Percentiles rank a stretch among this genome's conserved stretches.
phyloP scores from a whole-genome alignment of 768 basidiomycete genomes.

The Mrakia frigida region DNA sequence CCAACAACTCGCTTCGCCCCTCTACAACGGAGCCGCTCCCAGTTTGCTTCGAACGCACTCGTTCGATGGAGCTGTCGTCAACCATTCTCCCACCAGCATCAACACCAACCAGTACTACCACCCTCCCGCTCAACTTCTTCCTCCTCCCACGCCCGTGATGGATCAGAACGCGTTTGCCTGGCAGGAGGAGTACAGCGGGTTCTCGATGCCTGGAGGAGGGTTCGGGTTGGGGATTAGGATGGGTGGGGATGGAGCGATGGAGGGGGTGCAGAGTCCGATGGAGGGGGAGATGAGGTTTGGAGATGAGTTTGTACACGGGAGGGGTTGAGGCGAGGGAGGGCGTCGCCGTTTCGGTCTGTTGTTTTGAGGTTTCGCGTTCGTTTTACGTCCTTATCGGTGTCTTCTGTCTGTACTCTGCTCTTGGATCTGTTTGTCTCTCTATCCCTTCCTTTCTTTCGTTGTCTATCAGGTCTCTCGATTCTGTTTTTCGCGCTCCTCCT shows the following conservation, averaged over 20 bases:
- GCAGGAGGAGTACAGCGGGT: slow-evolving; percentile 9
- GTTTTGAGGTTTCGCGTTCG: not conserved
- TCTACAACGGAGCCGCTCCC: not conserved
- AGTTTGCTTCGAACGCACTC: not conserved
- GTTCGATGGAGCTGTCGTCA: not conserved
- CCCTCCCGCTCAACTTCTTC: not conserved
- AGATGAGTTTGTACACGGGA: not conserved
- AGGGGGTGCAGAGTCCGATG: not conserved
- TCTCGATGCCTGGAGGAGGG: slow-evolving; percentile 1
- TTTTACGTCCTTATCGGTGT: too few species aligned
- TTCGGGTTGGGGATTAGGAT: slow-evolving; percentile 12
- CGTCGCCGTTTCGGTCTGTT: too few species aligned
- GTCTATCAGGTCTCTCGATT: too few species aligned
- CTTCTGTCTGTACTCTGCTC: too few species aligned
- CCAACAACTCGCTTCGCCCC: not conserved
- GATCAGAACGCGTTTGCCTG: not conserved
- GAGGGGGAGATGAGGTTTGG: not conserved
- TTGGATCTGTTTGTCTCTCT: too few species aligned
- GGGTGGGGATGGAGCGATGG: not conserved
- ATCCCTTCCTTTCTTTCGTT: too few species aligned
- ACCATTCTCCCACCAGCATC: not conserved
- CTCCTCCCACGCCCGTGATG: not conserved
- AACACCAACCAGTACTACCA: not conserved
- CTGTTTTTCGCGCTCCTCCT: too few species aligned
- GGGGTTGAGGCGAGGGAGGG: not conserved